Evolutionary conservation across 768 basidiomycete species (phyloP).

Genomic region (Pisolithus microcarpus): DNA sequence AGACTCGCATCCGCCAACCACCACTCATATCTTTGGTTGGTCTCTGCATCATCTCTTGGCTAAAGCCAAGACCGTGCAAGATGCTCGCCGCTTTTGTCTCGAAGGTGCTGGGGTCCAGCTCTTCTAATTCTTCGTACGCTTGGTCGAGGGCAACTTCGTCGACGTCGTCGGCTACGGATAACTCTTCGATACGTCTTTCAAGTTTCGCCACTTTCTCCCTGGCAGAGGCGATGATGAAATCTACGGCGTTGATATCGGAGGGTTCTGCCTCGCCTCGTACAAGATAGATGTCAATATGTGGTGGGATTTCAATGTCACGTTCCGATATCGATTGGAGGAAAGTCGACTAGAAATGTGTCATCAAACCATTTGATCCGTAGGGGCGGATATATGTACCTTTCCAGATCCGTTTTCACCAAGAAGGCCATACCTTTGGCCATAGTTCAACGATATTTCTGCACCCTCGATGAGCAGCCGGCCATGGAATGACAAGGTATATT

Average conservation of each 20-base stretch:
- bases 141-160: constrained; percentile 85
- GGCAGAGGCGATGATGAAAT: constrained; percentile 92
- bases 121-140: constrained; percentile 94
- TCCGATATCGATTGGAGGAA: constrained; percentile 94
- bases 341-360: constrained; percentile 57
- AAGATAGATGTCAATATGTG: constrained; percentile 96
- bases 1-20: constrained; percentile 99
- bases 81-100: constrained; percentile 94
- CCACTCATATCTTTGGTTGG: constrained; percentile 99
- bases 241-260: constrained; percentile 90
- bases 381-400: constrained; percentile 55
- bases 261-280: constrained; percentile 95
- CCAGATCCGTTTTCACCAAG: constrained; percentile 98
- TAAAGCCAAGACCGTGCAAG: constrained; percentile 95
- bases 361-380: neutral
- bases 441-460: constrained; percentile 71
- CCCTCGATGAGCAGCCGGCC: constrained; percentile 73
- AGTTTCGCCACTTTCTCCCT: constrained; percentile 88
- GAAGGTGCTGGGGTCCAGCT: constrained; percentile 92
- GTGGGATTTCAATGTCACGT: constrained; percentile 90
- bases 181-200: constrained; percentile 89
- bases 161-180: constrained; percentile 81
- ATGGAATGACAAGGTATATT: constrained; percentile 94
- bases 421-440: constrained; percentile 90
- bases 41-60: constrained; percentile 85